Base-by-base conservation (phyloP, 2,329 filamentous ascomycete species). In the Rutstroemia sp. region DNA sequence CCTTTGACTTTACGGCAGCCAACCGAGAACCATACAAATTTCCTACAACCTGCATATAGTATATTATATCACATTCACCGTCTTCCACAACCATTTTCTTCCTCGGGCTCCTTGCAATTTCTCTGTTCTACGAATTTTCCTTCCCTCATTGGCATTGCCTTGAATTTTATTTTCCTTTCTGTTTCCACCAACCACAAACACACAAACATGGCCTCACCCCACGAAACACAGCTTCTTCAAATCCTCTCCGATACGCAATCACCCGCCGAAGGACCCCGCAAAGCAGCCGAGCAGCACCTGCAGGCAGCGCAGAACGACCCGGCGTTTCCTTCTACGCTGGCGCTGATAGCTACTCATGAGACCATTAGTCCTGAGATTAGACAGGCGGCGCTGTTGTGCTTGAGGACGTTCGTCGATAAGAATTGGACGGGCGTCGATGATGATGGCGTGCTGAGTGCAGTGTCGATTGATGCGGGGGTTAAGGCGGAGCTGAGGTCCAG, bases 221-320 rank as follows among this genome's bases (percentile, higher is more conserved):
- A 96, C 91, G 92, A 96, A 81, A 87, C 95, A 75, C 86, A 95
- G 78, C 83, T 99, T 72, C 85, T 94, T 66, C 85, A 86, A 73
- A 81, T 97, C 71, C 85, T 99, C 62, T 83, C 87, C 67, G 90
- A 91, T 73, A 95, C 92, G 50, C 90, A 95, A 75, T 85, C 86
- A 62, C 68, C 88, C 59, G 82, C 85, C 58, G 86, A 92, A 71
- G 84, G 76, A 55, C 85, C 87, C 57, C 87, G 92, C 72, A 91
- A 89, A 71, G 84, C 88, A 71, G 94, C 94, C 65, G 94, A 99
- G 76, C 80, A 65, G 55, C 63, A 65, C 54, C 65, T 68, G 39
- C 58, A 64, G 49, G 63, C 64, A 86, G 87, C 59, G 14, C 58
- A 66, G 30, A 61, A 39, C 48, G 82, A 82, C 70, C 79, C 81